phyloP scores from a whole-genome alignment of 1,284 basidiomycete species.

The Inonotus obliquus region DNA sequence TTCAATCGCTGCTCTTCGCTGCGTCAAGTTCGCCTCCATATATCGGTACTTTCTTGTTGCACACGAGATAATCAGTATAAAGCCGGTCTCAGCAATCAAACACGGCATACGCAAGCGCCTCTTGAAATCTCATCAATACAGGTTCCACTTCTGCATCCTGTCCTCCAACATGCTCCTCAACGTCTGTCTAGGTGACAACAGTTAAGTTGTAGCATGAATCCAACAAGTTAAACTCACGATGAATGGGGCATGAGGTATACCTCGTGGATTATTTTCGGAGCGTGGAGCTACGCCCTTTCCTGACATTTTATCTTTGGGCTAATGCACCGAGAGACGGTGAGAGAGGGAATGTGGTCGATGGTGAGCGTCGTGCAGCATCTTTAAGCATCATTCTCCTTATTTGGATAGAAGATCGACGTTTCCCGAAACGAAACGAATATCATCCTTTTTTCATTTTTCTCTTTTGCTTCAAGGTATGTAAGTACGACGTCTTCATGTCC shows the following conservation, averaged over 20 bases:
- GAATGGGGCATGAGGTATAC: conserved; percentile 94
- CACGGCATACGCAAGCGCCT: conserved; percentile 80
- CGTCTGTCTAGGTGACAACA: conserved; percentile 55
- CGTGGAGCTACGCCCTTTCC: conserved; percentile 37
- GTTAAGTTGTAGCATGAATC: conserved; percentile 1
- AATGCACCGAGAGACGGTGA: background rate
- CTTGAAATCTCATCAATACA: conserved; percentile 82
- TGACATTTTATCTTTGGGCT: conserved; percentile 30
- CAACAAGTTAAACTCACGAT: conserved; percentile 58
- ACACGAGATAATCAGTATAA: conserved; percentile 12
- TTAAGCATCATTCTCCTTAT: background rate
- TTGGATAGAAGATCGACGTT: background rate
- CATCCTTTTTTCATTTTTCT: background rate
- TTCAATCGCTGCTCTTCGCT: conserved; percentile 76
- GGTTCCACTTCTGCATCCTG: conserved; percentile 77
- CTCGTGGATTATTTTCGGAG: conserved; percentile 76
- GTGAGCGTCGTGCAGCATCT: background rate
- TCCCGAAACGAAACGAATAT: conserved; percentile 4
- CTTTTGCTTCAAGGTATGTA: conserved; percentile 11
- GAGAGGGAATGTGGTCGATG: background rate
- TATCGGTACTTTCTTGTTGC: conserved; percentile 90
- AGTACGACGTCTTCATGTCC: conserved; percentile 12
- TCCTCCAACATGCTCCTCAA: conserved; percentile 83
- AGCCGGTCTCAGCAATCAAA: conserved; percentile 20
- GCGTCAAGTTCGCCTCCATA: conserved; percentile 88